Evolutionary conservation across 2,329 filamentous ascomycete species (phyloP).

Genomic region (Venturia asperata): DNA sequence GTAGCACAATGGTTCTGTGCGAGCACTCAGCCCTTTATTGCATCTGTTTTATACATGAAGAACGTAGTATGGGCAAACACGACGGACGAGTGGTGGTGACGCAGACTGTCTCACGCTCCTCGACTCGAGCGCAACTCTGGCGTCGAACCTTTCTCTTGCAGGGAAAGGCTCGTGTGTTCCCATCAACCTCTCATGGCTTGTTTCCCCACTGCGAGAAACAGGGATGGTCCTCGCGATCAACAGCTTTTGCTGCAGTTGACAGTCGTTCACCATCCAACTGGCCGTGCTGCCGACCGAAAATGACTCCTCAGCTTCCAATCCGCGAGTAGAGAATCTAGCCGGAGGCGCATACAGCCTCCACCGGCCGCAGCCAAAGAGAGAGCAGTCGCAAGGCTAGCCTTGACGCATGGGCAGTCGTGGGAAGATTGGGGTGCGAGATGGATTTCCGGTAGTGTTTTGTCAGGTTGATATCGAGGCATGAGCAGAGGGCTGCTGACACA

Average conservation of each 20-base stretch:
- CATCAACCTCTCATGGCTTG: conserved; percentile 13
- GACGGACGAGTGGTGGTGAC: conserved; percentile 17
- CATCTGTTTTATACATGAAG: conserved; percentile 10
- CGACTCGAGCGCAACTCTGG: conserved; percentile 13
- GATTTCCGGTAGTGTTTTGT: not conserved
- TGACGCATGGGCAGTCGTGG: conserved; percentile 1
- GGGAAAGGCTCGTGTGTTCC: conserved; percentile 17
- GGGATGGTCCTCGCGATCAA: not conserved
- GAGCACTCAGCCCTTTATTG: conserved; percentile 1
- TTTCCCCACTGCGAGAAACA: conserved; percentile 14
- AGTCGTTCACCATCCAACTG: conserved; percentile 20
- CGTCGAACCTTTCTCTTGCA: conserved; percentile 17
- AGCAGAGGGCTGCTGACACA: conserved; percentile 12
- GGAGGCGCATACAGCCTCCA: not conserved
- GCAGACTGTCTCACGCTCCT: conserved; percentile 17
- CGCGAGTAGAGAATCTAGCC: not conserved
- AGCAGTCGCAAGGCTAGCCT: not conserved
- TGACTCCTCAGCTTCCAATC: not conserved
- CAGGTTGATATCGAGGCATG: conserved; percentile 3
- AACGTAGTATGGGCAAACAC: conserved; percentile 1
- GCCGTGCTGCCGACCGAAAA: not conserved
- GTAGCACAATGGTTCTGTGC: conserved; percentile 5
- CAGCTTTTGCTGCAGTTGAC: conserved; percentile 11
- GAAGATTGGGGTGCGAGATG: not conserved
- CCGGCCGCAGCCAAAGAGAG: not conserved